Evolutionary conservation across 2,329 filamentous ascomycete species (phyloP), one percentile per base, ranked within the genome.

Genomic region (Epichloe sibirici): DNA sequence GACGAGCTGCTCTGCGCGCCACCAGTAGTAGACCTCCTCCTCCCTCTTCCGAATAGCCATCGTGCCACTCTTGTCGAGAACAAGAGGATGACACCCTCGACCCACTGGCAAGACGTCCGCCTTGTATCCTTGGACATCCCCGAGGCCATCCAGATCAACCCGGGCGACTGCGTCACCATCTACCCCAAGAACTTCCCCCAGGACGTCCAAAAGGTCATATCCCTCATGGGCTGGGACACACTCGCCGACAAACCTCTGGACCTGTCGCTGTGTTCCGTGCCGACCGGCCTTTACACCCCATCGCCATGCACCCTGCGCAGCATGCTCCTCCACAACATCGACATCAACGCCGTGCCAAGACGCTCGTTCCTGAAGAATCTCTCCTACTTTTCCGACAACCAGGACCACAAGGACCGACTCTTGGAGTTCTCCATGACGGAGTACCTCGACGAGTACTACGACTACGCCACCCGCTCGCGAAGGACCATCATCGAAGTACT

Each of bases 101-200:
- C 73, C 1, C 93, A 98, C 69, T 96, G 89, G 84, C 93, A 98
- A 71, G 93, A 98, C 70, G 91, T 97, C 45, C 86, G 93, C 0
- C 79, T 87, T 50, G 69, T 96, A n/a, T 76, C 74, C 1, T 73
- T 97, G 13, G 74, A 71, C 8, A 59, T 46, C 38, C 48, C 56
- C 56, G 17, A 61, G 2, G 56, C 59, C 2, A 49, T 66, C 62
- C 45, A 66, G 70, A 64, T 71, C 66, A 45, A 83, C 0, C 90
- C 93, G 0, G 90, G 91, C 5, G 88, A 95, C 60, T 85, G 88
- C 25, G 71, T 95, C 6, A 82, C 83, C 5, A 79, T 98, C 17
- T 90, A 85, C 55, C 91, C 93, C 4, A 91, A 91, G 64, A 97
- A 96, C 66, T 90, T 56, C 76, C 85, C 85, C 0, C 70, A 75